These are phyloP conservation scores for Aquilaria yunnanensis DNA, from an alignment of 345 rosid genomes.

Conservation along the genomic window DNA sequence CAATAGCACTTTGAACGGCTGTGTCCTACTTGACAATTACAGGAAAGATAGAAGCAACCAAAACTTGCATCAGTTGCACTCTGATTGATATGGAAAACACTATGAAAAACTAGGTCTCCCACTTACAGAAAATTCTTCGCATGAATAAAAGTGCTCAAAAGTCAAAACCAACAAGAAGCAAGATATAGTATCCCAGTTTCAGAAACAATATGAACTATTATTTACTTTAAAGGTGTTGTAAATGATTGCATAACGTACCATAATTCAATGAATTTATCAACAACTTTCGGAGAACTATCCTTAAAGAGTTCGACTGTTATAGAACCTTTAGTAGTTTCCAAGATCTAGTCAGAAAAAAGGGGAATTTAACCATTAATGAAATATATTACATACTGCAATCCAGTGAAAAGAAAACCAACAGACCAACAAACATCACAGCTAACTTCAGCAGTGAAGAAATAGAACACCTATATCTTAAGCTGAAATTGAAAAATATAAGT, in stretches of 20 bases:
- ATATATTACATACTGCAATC: neutral
- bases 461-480: neutral
- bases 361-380: conserved; percentile 6
- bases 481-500: neutral
- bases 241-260: conserved; percentile 26
- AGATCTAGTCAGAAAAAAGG: conserved; percentile 30
- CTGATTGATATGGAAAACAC: too few species aligned
- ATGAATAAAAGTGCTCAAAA: too few species aligned
- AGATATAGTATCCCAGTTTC: neutral
- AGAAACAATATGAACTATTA: neutral
- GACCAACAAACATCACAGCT: neutral
- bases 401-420: neutral
- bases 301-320: conserved; percentile 61
- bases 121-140: too few species aligned
- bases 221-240: neutral
- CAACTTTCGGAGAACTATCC: conserved; percentile 53
- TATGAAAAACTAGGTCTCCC: too few species aligned
- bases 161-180: neutral
- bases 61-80: too few species aligned
- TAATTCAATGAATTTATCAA: conserved; percentile 60
- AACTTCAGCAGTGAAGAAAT: neutral
- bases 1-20: too few species aligned
- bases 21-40: too few species aligned
- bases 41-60: too few species aligned
- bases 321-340: conserved; percentile 59